A percentile compares a stretch with the other conserved stretches of the same genome.
Evolutionary conservation across 176 grass and related monocot genomes (phyloP).

Genomic region (Neostapfia colusana): DNA sequence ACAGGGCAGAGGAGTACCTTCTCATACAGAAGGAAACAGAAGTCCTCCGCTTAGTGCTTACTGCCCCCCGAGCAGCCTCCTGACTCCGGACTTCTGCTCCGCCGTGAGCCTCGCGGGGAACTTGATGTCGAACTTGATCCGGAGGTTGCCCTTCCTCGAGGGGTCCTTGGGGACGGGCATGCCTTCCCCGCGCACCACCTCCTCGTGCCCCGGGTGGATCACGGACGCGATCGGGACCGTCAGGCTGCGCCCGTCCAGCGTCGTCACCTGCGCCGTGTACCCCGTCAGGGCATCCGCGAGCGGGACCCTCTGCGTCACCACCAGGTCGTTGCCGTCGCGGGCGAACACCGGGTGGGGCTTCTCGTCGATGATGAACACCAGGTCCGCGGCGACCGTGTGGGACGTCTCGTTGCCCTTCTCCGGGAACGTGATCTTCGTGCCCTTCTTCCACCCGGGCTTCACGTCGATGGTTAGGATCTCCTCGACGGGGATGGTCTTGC

Average conservation of each 20-base stretch:
- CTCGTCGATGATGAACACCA: constrained; percentile 91
- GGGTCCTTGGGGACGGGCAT: constrained; percentile 92
- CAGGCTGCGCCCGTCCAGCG: constrained; percentile 73
- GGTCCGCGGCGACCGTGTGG: constrained; percentile 59
- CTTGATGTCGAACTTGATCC: constrained; percentile 93
- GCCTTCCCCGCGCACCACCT: constrained; percentile 71
- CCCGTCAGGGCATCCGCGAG: constrained; percentile 70
- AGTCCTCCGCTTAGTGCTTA: not conserved
- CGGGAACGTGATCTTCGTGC: constrained; percentile 95
- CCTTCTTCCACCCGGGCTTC: constrained; percentile 98
- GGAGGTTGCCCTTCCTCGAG: constrained; percentile 73
- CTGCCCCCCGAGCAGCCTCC: constrained; percentile 73
- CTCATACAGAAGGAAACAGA: not conserved
- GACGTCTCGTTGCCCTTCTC: constrained; percentile 90
- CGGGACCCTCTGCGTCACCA: constrained; percentile 67
- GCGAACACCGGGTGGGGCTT: constrained; percentile 91
- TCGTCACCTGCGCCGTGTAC: constrained; percentile 57
- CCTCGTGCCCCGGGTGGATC: constrained; percentile 76
- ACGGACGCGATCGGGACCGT: constrained; percentile 58
- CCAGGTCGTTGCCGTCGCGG: constrained; percentile 85
- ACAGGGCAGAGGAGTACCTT: no score
- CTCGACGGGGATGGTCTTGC: constrained; percentile 69
- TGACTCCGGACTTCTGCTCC: constrained; percentile 84
- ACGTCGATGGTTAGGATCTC: constrained; percentile 91
- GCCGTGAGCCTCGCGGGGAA: constrained; percentile 72